Base-by-base conservation (phyloP, 306 rosid genomes). In the Senna tora region DNA sequence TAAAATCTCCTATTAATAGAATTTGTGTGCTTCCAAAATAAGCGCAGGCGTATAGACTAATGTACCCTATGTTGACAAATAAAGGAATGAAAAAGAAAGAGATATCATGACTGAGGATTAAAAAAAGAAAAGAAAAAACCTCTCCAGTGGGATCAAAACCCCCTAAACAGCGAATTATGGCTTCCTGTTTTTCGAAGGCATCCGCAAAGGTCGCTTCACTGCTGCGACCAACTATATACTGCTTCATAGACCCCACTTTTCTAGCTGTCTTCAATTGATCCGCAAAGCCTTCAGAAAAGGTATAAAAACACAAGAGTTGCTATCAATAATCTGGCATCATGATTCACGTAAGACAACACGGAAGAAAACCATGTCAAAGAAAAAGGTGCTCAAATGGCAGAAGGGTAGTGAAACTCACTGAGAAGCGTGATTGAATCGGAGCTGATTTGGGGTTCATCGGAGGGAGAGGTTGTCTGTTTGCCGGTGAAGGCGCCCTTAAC, bases 401-500 rank as follows among this genome's bases (percentile, higher is more conserved):
- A 22, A 56, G 11, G 54, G 50, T 51, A 28, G 30, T 52, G 75
- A 80, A 75, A 79, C 85, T 20, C 47, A 93, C 97, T 70, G 65
- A 87, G 85, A 14, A 93, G 77, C 0, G 97, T 87, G 76, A 91
- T 87, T 2, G 91, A 83, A 6, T 81, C 81, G 59, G 87, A 73
- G 84, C 72, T 52, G 79, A 65, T 9, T 39, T 72, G 65, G 20
- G 84, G 5, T 9, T 50, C 79, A 7, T 69, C 87, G 30, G 53
- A 13, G 6, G 10, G 55, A 1, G 72, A 1, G 39, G 87, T 28
- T 72, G 69, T 13, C 52, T 84, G 86, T 42, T 87, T 56, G 28
- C 97, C 96, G 11, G 96, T 87, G 74, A 93, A 78, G 84, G 72
- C 92, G 9, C 85, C 92, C 82, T 91, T 93, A 41, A 91, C 74